Conservation (phyloP, 108 stramenopile species). For the Fragilariopsis cylindrus region DNA sequence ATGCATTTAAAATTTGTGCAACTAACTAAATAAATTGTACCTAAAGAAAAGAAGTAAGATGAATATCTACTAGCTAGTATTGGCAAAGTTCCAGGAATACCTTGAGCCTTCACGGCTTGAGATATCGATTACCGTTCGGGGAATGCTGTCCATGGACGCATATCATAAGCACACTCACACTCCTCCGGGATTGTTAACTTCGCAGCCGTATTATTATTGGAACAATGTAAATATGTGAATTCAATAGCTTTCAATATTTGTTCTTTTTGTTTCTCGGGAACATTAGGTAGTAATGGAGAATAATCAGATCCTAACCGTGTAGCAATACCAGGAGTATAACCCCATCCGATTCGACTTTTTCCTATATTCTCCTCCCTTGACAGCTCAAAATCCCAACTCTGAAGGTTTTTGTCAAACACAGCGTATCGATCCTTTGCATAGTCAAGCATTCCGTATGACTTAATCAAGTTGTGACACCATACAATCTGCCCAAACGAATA, state of each 20-base stretch:
- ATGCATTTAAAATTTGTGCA: no score
- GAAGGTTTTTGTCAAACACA: conserved; percentile 44
- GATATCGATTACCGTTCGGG: conserved; percentile 43
- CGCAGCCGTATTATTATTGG: conserved; percentile 1
- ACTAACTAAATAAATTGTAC: no score
- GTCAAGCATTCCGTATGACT: conserved; percentile 72
- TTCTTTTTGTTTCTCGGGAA: conserved; percentile 57
- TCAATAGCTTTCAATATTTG: conserved; percentile 60
- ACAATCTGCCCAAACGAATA: conserved; percentile 48
- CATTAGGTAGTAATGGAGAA: conserved; percentile 47
- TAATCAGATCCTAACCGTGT: conserved; percentile 59
- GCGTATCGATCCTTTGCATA: conserved; percentile 78
- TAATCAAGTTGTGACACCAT: conserved; percentile 76
- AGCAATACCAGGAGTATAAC: conserved; percentile 61
- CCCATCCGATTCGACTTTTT: conserved; percentile 47
- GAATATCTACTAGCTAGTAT: no score
- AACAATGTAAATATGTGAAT: conserved; percentile 64
- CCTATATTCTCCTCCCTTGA: conserved; percentile 63
- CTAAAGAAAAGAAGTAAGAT: no score
- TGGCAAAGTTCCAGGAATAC: no score
- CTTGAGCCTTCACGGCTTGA: no score
- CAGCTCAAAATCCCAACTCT: conserved; percentile 57
- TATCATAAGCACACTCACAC: conserved; percentile 75
- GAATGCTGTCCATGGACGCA: conserved; percentile 81
- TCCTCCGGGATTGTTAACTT: conserved; percentile 25